Percentiles rank a stretch among this genome's conserved stretches.
These are phyloP conservation scores for Skeletonema marinoi DNA, from an alignment of 108 stramenopile genomes.

Conservation along the genomic window DNA sequence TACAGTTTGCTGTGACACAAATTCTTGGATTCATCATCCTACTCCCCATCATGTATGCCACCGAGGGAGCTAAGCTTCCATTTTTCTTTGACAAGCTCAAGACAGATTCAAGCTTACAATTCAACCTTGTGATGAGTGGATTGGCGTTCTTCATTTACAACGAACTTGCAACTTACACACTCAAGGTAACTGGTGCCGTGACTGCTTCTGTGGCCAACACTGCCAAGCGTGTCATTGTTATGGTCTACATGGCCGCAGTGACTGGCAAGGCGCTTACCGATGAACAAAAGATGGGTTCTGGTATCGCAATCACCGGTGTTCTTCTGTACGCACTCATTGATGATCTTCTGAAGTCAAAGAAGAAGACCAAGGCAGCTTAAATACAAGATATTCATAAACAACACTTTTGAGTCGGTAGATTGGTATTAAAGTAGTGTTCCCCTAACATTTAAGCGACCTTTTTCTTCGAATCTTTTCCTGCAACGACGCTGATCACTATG, in stretches of 20 bases:
- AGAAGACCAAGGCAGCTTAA: conserved; percentile 36
- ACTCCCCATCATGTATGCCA: conserved; percentile 56
- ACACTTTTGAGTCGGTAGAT: neutral
- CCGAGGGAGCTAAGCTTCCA: conserved; percentile 47
- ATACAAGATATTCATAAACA: neutral
- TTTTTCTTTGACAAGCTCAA: conserved; percentile 48
- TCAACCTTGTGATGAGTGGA: conserved; percentile 59
- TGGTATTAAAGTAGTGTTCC: neutral
- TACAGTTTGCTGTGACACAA: conserved; percentile 58
- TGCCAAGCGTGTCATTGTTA: conserved; percentile 61
- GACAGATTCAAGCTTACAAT: conserved; percentile 49
- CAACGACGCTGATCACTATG: conserved; percentile 30
- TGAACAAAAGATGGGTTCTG: conserved; percentile 56
- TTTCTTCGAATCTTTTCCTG: conserved; percentile 33
- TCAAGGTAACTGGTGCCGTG: conserved; percentile 57
- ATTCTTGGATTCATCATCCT: conserved; percentile 57
- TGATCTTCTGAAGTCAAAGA: conserved; percentile 54
- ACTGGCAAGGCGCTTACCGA: conserved; percentile 57
- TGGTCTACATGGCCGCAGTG: conserved; percentile 64
- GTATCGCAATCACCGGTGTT: conserved; percentile 54
- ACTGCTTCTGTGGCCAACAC: conserved; percentile 65
- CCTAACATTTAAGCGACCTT: conserved; percentile 30
- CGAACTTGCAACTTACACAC: conserved; percentile 62
- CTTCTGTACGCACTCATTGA: conserved; percentile 60
- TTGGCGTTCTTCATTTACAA: conserved; percentile 65